Evolutionary conservation across 768 basidiomycete species (phyloP).

Genomic region (Dacryopinax spathularia): DNA sequence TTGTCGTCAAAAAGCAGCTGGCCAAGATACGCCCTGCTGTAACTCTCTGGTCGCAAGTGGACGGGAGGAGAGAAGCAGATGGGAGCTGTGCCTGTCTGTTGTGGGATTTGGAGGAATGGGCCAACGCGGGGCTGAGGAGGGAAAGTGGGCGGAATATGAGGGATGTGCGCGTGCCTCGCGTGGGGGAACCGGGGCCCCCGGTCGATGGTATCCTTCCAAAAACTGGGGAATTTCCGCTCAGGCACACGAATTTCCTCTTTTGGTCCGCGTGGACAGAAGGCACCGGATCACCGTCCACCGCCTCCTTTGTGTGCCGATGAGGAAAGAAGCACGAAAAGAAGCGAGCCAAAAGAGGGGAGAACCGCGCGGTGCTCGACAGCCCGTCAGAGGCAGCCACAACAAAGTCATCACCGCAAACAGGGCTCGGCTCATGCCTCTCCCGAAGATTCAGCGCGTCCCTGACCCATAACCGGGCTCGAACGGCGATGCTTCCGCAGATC

Average conservation of each 20-base stretch:
- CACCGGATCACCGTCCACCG: too few species aligned
- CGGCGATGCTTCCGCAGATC: not conserved
- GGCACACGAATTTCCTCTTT: not conserved
- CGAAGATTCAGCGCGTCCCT: not conserved
- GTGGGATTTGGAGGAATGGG: too few species aligned
- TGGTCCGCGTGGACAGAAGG: not conserved
- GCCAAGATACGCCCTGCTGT: not conserved
- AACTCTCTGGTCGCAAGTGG: too few species aligned
- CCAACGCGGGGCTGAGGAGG: not conserved
- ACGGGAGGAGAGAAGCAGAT: too few species aligned
- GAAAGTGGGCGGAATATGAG: not conserved
- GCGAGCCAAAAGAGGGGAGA: too few species aligned
- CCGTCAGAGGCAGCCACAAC: too few species aligned
- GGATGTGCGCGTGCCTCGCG: not conserved
- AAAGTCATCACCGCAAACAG: not conserved
- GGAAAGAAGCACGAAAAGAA: not conserved
- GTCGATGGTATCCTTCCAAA: not conserved
- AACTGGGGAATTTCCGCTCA: not conserved
- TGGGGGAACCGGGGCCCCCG: not conserved
- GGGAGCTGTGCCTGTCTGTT: too few species aligned
- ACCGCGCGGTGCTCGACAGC: too few species aligned
- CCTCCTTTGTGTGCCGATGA: not conserved
- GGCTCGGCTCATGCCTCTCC: not conserved
- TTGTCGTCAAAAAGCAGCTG: not conserved
- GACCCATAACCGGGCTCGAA: too few species aligned